A percentile compares a stretch with the other conserved stretches of the same genome.
Evolutionary conservation across 176 grass and related monocot genomes (phyloP).

Genomic region (Rhynchospora breviuscula): DNA sequence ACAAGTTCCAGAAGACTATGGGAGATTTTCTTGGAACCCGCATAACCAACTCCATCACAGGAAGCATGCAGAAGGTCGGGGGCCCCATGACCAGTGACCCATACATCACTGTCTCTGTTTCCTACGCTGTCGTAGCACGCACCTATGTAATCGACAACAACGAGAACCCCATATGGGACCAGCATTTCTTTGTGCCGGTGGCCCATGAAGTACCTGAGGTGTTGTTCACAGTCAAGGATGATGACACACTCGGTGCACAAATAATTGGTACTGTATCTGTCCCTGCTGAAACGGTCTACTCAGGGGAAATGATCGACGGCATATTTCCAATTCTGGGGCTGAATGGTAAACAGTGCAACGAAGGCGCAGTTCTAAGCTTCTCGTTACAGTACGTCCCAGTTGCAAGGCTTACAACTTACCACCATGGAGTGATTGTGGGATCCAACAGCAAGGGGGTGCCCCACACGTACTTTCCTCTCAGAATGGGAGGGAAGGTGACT

Average conservation of each 20-base stretch:
- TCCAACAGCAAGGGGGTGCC: conserved; percentile 56
- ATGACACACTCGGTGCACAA: conserved; percentile 57
- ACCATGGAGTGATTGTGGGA: conserved; percentile 50
- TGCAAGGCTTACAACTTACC: conserved; percentile 47
- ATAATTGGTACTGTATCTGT: conserved; percentile 58
- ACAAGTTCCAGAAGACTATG: conserved; percentile 70
- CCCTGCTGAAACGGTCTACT: conserved; percentile 35
- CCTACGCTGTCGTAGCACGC: conserved; percentile 37
- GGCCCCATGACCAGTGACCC: conserved; percentile 49
- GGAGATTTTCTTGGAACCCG: conserved; percentile 39
- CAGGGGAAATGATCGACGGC: conserved; percentile 45
- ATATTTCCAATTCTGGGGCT: conserved; percentile 41
- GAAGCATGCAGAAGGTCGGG: too few species aligned
- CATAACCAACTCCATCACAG: conserved; percentile 27
- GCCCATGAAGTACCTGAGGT: conserved; percentile 63
- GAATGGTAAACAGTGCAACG: conserved; percentile 63
- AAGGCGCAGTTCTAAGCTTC: conserved; percentile 36
- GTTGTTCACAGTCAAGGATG: conserved; percentile 78
- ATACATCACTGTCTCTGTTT: conserved; percentile 57
- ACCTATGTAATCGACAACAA: conserved; percentile 67
- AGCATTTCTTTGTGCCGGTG: conserved; percentile 64
- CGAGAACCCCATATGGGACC: conserved; percentile 79
- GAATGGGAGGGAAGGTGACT: conserved; percentile 53
- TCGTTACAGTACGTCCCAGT: conserved; percentile 70
- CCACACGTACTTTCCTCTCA: conserved; percentile 67